These are phyloP conservation scores for Phaeotremella fagi DNA, from an alignment of 768 basidiomycete species.

Conservation along the genomic window DNA sequence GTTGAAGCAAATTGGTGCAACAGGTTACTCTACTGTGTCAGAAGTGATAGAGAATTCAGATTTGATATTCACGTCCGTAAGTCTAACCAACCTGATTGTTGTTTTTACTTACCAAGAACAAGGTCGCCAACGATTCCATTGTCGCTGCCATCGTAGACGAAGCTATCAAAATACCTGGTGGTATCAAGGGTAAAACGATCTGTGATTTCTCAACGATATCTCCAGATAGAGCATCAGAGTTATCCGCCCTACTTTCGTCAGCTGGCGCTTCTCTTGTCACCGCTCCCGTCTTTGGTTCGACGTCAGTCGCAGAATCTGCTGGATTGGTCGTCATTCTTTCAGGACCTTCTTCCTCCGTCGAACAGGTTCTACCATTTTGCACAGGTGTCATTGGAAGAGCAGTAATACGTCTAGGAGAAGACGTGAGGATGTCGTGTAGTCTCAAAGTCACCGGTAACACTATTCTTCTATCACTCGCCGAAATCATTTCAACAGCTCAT, in stretches of 20 bases:
- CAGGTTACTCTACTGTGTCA: not conserved
- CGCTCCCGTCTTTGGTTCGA: slow-evolving; percentile 4
- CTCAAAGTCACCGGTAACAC: slow-evolving; percentile 3
- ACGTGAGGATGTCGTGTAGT: not conserved
- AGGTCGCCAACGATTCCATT: slow-evolving; percentile 1
- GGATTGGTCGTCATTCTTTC: not conserved
- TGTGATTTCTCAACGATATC: slow-evolving; percentile 5
- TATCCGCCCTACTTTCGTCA: not conserved
- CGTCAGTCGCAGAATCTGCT: slow-evolving; percentile 1
- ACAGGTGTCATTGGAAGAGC: not conserved
- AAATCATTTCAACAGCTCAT: slow-evolving; percentile 1
- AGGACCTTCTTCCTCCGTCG: not conserved
- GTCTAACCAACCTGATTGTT: no score
- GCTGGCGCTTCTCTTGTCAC: slow-evolving; percentile 1
- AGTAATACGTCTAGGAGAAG: not conserved
- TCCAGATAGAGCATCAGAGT: not conserved
- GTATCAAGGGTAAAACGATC: not conserved
- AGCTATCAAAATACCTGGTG: not conserved
- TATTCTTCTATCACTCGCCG: slow-evolving; percentile 1
- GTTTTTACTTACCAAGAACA: no score
- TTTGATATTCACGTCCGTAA: slow-evolving; percentile 2
- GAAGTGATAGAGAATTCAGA: slow-evolving; percentile 1
- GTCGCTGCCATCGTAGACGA: not conserved
- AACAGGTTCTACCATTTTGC: not conserved
- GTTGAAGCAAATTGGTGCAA: not conserved